These are phyloP conservation scores for Austroboletus eburneus DNA, from an alignment of 768 basidiomycete genomes.

Conservation along the genomic window DNA sequence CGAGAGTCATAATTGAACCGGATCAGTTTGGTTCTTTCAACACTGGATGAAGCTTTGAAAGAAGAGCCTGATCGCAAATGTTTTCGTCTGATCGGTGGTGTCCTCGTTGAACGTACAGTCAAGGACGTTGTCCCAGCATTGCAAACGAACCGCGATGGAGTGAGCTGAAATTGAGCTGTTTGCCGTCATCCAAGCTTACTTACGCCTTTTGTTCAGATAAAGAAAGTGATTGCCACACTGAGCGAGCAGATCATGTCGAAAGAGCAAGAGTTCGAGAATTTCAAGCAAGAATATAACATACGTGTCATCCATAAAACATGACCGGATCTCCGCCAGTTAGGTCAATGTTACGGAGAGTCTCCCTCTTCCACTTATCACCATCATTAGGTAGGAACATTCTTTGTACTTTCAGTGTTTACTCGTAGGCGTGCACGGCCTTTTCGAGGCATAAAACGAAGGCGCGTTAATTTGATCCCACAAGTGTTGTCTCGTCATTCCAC, in stretches of 20 bases:
- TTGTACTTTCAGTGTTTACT: background rate
- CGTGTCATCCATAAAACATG: constrained; percentile 46
- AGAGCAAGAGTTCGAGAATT: constrained; percentile 76
- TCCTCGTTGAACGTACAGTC: constrained; percentile 93
- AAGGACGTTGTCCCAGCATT: constrained; percentile 90
- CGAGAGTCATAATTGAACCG: background rate
- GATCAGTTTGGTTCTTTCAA: constrained; percentile 78
- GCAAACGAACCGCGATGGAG: constrained; percentile 85
- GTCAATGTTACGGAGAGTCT: too few species aligned
- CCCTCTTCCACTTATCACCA: background rate
- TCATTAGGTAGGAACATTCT: background rate
- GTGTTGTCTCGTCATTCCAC: too few species aligned
- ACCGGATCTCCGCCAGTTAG: too few species aligned
- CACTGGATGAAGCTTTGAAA: constrained; percentile 76
- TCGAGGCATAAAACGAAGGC: background rate
- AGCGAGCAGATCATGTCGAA: constrained; percentile 86
- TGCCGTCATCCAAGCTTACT: constrained; percentile 3
- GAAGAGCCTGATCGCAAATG: constrained; percentile 90
- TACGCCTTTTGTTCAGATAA: constrained; percentile 60
- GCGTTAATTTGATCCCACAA: background rate
- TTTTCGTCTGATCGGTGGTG: constrained; percentile 93
- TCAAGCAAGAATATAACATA: constrained; percentile 76
- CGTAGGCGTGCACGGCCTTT: background rate
- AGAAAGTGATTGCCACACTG: constrained; percentile 71
- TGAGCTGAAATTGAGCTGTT: constrained; percentile 34